Evolutionary conservation across 306 rosid genomes (phyloP), one percentile per base, ranked within the genome.

Genomic region (Lathyrus aphaca): DNA sequence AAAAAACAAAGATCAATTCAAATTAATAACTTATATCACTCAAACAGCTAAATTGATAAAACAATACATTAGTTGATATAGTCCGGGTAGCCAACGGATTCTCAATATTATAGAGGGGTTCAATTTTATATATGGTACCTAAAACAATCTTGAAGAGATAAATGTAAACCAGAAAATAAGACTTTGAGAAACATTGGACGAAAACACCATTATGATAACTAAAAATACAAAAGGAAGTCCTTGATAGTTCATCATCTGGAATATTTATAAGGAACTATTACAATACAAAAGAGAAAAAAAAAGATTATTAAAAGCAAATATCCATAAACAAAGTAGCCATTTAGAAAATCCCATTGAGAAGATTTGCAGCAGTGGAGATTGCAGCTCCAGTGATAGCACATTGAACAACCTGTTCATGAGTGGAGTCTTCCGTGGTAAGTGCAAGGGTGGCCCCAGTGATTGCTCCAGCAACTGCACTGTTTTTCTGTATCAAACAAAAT

Each of bases 301-400:
- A 56, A 29, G 43, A 15, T 8, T 18, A 30, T 43, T 45, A 23
- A 32, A 75, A 35, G 55, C 59, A 23, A 59, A 42, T 58, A 4
- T 10, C 4, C 69, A 62, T 6, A 62, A 42, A 55, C 58, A 74
- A 14, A 44, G 56, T 25, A 68, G 0, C 58, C 55, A 16, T 78
- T 76, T 73, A 94, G 82, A 88, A 88, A 64, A 88, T 84, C 27
- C 91, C 86, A 29, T 77, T 42, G 57, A 94, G 91, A 43, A 94
- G 89, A 80, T 91, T 91, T 37, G 96, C 95, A n/a, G 95, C 96
- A 5, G 95, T 79, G 44, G 97, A 88, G 59, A 94, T 74, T 7
- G 97, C 99, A 14, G 97, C 97, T 44, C 99, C 99, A 4, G 99
- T 87, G 70, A 94, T 89, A 2, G 97, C 99, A 37, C 90, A 80